phyloP scores from a whole-genome alignment of 2,329 filamentous ascomycete species.

The Pleomassaria siparia region DNA sequence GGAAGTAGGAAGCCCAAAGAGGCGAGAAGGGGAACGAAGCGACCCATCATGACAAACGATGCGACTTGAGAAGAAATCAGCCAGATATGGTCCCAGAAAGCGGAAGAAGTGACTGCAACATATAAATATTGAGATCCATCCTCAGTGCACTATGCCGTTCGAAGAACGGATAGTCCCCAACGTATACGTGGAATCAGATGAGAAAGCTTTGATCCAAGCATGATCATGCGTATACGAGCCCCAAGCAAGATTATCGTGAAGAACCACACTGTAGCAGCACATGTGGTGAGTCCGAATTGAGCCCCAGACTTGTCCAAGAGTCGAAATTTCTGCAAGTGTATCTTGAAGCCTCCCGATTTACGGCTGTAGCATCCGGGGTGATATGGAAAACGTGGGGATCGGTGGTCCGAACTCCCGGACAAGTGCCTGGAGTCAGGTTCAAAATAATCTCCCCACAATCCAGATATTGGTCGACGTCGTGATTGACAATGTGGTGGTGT shows the following conservation, averaged over 20 bases:
- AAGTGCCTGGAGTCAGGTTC: slow-evolving; percentile 1
- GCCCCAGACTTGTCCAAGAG: neutral
- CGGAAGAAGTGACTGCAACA: neutral
- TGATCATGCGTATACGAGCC: neutral
- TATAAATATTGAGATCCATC: slow-evolving; percentile 4
- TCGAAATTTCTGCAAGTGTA: neutral
- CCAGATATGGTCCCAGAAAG: slow-evolving; percentile 1
- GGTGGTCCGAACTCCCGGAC: neutral
- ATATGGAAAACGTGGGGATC: slow-evolving; percentile 5
- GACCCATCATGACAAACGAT: slow-evolving; percentile 9
- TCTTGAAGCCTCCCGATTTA: neutral
- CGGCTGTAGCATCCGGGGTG: slow-evolving; percentile 7
- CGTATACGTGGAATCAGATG: neutral
- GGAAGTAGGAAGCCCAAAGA: slow-evolving; percentile 12
- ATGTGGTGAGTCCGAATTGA: neutral
- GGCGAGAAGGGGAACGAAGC: slow-evolving; percentile 12
- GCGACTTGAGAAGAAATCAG: slow-evolving; percentile 5
- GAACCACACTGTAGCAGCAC: neutral
- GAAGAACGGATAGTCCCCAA: neutral
- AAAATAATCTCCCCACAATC: slow-evolving; percentile 1
- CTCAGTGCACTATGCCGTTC: neutral
- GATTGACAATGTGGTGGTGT: too few species aligned
- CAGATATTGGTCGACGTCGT: slow-evolving; percentile 4
- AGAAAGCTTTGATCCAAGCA: slow-evolving; percentile 1
- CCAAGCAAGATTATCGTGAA: slow-evolving; percentile 1